Percentiles rank a stretch among this genome's conserved stretches.
phyloP scores from a whole-genome alignment of 2,329 filamentous ascomycete genomes.

The Arthroderma sp. region DNA sequence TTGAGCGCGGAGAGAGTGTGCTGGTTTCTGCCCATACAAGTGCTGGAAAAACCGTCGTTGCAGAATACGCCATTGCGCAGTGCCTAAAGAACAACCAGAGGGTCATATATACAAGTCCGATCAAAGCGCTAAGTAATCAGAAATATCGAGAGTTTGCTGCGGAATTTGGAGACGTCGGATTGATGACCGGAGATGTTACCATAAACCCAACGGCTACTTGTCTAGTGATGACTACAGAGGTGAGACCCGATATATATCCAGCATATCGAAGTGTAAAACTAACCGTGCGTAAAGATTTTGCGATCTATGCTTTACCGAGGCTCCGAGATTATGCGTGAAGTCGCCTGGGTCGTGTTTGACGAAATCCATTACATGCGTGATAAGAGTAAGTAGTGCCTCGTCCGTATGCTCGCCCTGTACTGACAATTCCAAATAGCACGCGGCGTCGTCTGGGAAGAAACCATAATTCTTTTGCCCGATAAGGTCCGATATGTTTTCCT shows the following conservation, averaged over 20 bases:
- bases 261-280: constrained; percentile 12
- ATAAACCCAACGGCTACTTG: constrained; percentile 98
- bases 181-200: constrained; percentile 98
- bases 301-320: constrained; percentile 96
- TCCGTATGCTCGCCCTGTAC: background rate
- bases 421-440: constrained; percentile 37
- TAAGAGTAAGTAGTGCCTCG: constrained; percentile 39
- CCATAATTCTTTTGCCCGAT: constrained; percentile 92
- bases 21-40: constrained; percentile 93
- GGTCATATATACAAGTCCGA: constrained; percentile 98
- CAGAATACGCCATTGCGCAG: constrained; percentile 95
- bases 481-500: constrained; percentile 98
- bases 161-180: constrained; percentile 88
- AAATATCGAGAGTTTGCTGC: constrained; percentile 95
- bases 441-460: constrained; percentile 98
- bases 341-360: constrained; percentile 96
- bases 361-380: constrained; percentile 98
- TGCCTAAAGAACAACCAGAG: constrained; percentile 94
- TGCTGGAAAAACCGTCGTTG: constrained; percentile 95
- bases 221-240: constrained; percentile 94
- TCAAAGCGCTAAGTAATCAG: constrained; percentile 97
- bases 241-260: constrained; percentile 12
- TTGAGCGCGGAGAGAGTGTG: constrained; percentile 91
- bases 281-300: constrained; percentile 50
- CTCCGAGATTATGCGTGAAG: constrained; percentile 98